phyloP scores from a whole-genome alignment of 108 stramenopile genomes.

The Nitzschia sp. region DNA sequence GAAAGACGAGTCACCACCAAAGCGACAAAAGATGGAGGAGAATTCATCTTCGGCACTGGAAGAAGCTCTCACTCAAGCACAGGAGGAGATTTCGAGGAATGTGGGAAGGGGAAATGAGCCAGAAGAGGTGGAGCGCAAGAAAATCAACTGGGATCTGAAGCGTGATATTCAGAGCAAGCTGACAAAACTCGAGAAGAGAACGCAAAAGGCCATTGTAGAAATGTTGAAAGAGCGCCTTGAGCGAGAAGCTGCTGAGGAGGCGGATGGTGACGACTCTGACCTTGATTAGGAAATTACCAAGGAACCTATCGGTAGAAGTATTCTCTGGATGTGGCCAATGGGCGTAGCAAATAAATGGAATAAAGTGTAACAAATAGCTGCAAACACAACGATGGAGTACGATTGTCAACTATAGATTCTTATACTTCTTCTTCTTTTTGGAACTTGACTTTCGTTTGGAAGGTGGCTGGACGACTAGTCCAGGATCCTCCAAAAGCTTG shows the following conservation, averaged over 20 bases:
- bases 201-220: constrained; percentile 73
- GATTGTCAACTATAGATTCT: constrained; percentile 18
- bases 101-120: not conserved
- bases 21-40: constrained; percentile 2
- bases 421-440: constrained; percentile 40
- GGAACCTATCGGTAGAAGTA: not conserved
- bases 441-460: constrained; percentile 6
- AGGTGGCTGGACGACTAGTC: not conserved
- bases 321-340: not conserved
- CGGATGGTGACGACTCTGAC: constrained; percentile 47
- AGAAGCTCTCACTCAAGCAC: constrained; percentile 55
- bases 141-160: constrained; percentile 88
- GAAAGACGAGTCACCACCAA: constrained; percentile 31
- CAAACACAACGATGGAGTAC: not conserved
- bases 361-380: not conserved
- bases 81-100: constrained; percentile 24
- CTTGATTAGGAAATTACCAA: constrained; percentile 24
- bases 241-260: constrained; percentile 53
- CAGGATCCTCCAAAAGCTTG: constrained; percentile 27
- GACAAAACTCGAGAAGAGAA: constrained; percentile 68
- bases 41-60: constrained; percentile 44
- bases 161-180: constrained; percentile 69
- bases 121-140: constrained; percentile 32
- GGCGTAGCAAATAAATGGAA: not conserved
- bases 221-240: constrained; percentile 70